These are phyloP conservation scores for Hygrophorus pudorinus DNA, from an alignment of 768 basidiomycete species.

Conservation along the genomic window DNA sequence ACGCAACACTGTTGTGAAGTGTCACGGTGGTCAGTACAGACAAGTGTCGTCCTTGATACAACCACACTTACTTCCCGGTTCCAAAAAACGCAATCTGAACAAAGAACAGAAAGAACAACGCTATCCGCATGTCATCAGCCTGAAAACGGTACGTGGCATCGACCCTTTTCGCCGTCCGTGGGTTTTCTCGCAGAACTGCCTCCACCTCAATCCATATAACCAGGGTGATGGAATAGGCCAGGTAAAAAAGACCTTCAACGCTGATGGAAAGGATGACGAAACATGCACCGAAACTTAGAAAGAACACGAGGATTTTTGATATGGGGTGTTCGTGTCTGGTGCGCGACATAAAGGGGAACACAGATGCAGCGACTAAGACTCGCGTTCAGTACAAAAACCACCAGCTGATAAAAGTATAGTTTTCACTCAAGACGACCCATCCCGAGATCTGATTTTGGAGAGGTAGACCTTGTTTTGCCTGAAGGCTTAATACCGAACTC, in stretches of 20 bases:
- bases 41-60: not conserved
- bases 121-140: constrained; percentile 59
- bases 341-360: constrained; percentile 37
- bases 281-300: constrained; percentile 63
- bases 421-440: constrained; percentile 56
- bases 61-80: constrained; percentile 58
- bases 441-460: constrained; percentile 46
- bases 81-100: constrained; percentile 85
- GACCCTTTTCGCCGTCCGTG: constrained; percentile 10
- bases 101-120: constrained; percentile 77
- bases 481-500: constrained; percentile 49
- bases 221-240: constrained; percentile 54
- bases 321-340: constrained; percentile 26
- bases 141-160: constrained; percentile 31
- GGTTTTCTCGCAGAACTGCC: constrained; percentile 14
- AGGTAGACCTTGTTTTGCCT: constrained; percentile 60
- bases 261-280: constrained; percentile 78
- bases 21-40: not conserved
- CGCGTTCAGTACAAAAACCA: not conserved
- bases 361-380: constrained; percentile 37
- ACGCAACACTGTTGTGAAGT: constrained; percentile 64
- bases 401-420: not conserved
- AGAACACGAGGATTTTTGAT: constrained; percentile 50
- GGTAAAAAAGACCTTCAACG: constrained; percentile 72
- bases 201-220: constrained; percentile 65